Evolutionary conservation across 2,329 filamentous ascomycete genomes (phyloP).

Genomic region (Thielaviopsis euricoi): DNA sequence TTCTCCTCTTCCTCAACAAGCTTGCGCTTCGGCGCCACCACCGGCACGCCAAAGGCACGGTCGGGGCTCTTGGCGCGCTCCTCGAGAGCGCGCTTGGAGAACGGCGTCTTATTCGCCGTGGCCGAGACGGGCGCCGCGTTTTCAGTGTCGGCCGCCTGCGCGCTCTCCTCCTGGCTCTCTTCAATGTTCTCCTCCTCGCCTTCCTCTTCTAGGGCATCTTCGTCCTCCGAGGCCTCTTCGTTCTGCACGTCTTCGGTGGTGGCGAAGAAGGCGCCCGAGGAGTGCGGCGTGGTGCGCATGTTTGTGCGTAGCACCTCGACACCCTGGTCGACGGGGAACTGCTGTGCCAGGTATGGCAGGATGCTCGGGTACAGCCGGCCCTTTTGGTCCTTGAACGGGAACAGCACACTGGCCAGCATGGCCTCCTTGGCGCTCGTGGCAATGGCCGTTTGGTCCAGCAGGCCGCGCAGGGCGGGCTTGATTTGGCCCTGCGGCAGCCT

Average conservation of each 20-base stretch:
- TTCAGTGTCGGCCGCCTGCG: neutral
- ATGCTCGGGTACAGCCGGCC: constrained; percentile 55
- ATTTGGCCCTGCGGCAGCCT: constrained; percentile 49
- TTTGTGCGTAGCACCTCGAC: constrained; percentile 56
- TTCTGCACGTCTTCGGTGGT: constrained; percentile 8
- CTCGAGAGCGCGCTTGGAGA: constrained; percentile 2
- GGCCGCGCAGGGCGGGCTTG: constrained; percentile 52
- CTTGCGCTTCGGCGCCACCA: constrained; percentile 22
- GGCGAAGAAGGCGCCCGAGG: constrained; percentile 17
- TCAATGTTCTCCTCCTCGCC: constrained; percentile 23
- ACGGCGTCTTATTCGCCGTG: constrained; percentile 12
- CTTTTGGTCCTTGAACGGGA: constrained; percentile 50
- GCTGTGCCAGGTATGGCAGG: constrained; percentile 58
- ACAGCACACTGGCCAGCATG: constrained; percentile 68
- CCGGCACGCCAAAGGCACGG: constrained; percentile 5
- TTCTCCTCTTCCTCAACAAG: constrained; percentile 21
- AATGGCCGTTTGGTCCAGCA: constrained; percentile 69
- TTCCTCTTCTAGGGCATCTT: constrained; percentile 13
- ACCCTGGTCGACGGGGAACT: constrained; percentile 43
- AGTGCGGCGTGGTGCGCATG: constrained; percentile 26
- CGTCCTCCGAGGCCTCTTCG: constrained; percentile 9
- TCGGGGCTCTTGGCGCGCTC: constrained; percentile 3
- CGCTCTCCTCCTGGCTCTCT: constrained; percentile 17
- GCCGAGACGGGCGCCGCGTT: constrained; percentile 1
- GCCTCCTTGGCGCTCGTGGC: constrained; percentile 50